Conservation (phyloP, 768 basidiomycete genomes). For the Coprinellus micaceus region DNA sequence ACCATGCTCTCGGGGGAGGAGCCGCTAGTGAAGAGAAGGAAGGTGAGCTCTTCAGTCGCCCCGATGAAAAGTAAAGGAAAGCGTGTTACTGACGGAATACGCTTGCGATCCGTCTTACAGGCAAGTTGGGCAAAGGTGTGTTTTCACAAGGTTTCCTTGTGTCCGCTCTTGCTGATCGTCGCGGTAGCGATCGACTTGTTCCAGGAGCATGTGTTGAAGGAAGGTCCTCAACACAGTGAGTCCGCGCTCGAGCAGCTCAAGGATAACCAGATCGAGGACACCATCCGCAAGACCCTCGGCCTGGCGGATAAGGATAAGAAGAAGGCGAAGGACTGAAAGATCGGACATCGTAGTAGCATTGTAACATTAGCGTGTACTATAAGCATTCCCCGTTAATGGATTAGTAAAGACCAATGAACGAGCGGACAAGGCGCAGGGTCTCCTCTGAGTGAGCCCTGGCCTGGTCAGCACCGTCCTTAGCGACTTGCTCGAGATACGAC, state of each 20-base stretch:
- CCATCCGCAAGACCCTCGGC: constrained; percentile 20
- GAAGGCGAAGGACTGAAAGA: neutral
- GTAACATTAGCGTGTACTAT: neutral
- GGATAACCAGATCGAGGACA: constrained; percentile 35
- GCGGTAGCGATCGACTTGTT: constrained; percentile 35
- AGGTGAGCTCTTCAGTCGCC: constrained; percentile 11
- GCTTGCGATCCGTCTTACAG: neutral
- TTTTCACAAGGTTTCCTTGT: neutral
- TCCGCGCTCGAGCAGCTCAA: constrained; percentile 37
- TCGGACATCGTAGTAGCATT: neutral
- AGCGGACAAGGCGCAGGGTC: constrained; percentile 69
- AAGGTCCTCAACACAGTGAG: constrained; percentile 37
- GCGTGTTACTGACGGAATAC: neutral
- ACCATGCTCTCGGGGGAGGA: constrained; percentile 23
- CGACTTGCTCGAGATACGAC: constrained; percentile 59
- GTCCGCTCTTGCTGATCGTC: neutral
- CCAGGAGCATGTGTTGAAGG: constrained; percentile 37
- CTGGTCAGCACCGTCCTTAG: constrained; percentile 55
- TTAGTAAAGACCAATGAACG: constrained; percentile 52
- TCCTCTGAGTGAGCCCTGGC: constrained; percentile 58
- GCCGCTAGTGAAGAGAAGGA: constrained; percentile 21
- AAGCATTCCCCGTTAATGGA: neutral
- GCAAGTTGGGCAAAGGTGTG: constrained; percentile 30
- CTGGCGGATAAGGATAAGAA: neutral
- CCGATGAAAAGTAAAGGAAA: neutral